Base-by-base conservation (phyloP, 495 filamentous ascomycete genomes). In the Lophium mytilinum region DNA sequence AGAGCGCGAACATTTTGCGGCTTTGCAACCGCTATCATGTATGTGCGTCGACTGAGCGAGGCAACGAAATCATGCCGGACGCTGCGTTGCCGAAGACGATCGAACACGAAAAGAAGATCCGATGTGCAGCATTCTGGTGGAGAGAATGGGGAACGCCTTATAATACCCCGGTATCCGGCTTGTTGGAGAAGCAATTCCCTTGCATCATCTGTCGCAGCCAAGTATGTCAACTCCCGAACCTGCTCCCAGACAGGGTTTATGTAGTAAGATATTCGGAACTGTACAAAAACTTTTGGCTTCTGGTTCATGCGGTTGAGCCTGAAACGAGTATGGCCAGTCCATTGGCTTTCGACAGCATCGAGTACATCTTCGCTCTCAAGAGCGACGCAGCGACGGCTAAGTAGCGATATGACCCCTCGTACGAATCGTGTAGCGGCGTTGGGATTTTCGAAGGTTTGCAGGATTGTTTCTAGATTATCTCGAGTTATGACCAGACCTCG, bases 181-280 rank as follows among this genome's bases (percentile, higher is more conserved):
- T 14, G 39, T 35, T 15, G 30, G 24, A 52, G 17, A 14, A 52
- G 35, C 17, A 18, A 15, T 17, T 35, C 33, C 39, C 34, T 21
- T 14, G 34, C 50, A 8, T 52, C 34, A 17, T 52, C 50, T 37
- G 50, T 30, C 33, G 24, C 50, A 17, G 50, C 50, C 35, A 52
- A 3, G 24, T 52, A 52, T 14, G 15, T 52, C 50, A 52, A 17
- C 18, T 52, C 33, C 12, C 50, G 50, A 11, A 52, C 18, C 33
- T 52, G 50, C 33, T 52, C 15, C 50, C 50, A 52, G 36, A 12
- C 50, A 21, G 34, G 34, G 35, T 52, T 39, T 11, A 52, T 52
- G n/a, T 37, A 52, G 35, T 52, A 52, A 17, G 50, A 52, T 14
- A 52, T 21, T 52, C 50, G 50, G 33, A 52, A 36, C 39, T 52